Percentiles rank a stretch among this genome's conserved stretches.
phyloP scores from a whole-genome alignment of 2,329 filamentous ascomycete species.

The Chaetomiaceae sp. region DNA sequence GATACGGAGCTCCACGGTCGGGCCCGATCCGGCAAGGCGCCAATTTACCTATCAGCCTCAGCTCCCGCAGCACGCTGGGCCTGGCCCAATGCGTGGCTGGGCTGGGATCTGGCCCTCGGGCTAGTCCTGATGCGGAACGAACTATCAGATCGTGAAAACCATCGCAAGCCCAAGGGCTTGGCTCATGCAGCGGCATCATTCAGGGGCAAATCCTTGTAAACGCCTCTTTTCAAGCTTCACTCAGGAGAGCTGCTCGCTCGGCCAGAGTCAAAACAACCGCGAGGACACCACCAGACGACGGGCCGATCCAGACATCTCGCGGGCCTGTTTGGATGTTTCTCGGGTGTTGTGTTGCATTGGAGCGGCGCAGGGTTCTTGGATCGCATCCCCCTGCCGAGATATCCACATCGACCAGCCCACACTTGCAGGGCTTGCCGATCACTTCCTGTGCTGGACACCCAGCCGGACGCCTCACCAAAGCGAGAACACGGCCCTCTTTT shows the following conservation, averaged over 20 bases:
- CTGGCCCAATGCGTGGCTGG: background rate
- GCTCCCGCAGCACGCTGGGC: background rate
- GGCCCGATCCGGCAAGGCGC: background rate
- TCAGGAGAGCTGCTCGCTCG: background rate
- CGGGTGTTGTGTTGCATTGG: no score
- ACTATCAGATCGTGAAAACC: conserved; percentile 5
- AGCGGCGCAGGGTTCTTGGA: no score
- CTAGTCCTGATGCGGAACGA: conserved; percentile 8
- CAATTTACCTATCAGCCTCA: conserved; percentile 1
- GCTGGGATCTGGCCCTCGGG: background rate
- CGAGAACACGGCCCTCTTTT: background rate
- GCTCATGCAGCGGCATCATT: background rate
- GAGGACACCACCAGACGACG: background rate
- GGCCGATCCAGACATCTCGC: background rate
- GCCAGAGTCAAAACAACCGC: background rate
- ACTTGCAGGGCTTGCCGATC: conserved; percentile 9
- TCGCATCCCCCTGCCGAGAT: background rate
- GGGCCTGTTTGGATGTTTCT: background rate
- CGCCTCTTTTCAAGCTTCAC: background rate
- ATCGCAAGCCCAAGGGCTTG: background rate
- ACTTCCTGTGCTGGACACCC: background rate
- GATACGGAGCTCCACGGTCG: background rate
- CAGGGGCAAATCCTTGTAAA: background rate
- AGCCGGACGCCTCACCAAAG: no score
- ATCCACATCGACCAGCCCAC: background rate